Percentiles rank a stretch among this genome's conserved stretches.
phyloP scores from a whole-genome alignment of 78 protist species.

The Planoprotostelium fungivorum region DNA sequence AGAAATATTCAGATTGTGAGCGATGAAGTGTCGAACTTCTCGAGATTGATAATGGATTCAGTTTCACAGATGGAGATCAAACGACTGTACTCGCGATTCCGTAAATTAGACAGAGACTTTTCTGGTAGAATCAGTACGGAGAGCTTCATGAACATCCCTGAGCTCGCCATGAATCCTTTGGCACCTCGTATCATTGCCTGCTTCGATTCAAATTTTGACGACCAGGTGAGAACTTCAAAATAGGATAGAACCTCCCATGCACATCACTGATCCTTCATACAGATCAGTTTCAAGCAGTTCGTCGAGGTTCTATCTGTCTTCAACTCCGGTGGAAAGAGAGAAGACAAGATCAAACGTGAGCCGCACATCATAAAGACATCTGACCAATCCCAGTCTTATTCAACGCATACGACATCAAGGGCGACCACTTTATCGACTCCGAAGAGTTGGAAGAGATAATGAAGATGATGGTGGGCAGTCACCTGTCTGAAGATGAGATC shows the following conservation, averaged over 20 bases:
- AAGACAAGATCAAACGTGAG: slow-evolving; percentile 75
- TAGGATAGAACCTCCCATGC: slow-evolving; percentile 44
- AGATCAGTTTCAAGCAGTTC: slow-evolving; percentile 1
- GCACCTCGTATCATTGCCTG: slow-evolving; percentile 62
- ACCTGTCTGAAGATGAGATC: slow-evolving; percentile 84
- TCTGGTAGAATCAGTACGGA: slow-evolving; percentile 77
- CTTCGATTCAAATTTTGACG: slow-evolving; percentile 70
- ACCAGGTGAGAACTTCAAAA: slow-evolving; percentile 78
- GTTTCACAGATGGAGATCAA: slow-evolving; percentile 62
- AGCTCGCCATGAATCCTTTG: slow-evolving; percentile 73
- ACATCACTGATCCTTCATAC: too few relatives aligned
- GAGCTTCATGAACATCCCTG: slow-evolving; percentile 84
- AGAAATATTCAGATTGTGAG: background rate
- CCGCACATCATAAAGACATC: background rate
- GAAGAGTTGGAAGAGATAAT: slow-evolving; percentile 81
- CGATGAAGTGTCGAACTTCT: background rate
- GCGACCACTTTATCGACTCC: slow-evolving; percentile 85
- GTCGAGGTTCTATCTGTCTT: slow-evolving; percentile 57
- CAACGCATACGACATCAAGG: slow-evolving; percentile 88
- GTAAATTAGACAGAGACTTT: slow-evolving; percentile 83
- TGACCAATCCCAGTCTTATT: slow-evolving; percentile 47
- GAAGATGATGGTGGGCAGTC: slow-evolving; percentile 94
- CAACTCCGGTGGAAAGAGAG: slow-evolving; percentile 53
- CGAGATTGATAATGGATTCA: background rate
- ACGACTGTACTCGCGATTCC: slow-evolving; percentile 81